Percentiles rank a stretch among this genome's conserved stretches.
phyloP scores from a whole-genome alignment of 2,329 filamentous ascomycete genomes.

The Sphaerulina vaccinii region DNA sequence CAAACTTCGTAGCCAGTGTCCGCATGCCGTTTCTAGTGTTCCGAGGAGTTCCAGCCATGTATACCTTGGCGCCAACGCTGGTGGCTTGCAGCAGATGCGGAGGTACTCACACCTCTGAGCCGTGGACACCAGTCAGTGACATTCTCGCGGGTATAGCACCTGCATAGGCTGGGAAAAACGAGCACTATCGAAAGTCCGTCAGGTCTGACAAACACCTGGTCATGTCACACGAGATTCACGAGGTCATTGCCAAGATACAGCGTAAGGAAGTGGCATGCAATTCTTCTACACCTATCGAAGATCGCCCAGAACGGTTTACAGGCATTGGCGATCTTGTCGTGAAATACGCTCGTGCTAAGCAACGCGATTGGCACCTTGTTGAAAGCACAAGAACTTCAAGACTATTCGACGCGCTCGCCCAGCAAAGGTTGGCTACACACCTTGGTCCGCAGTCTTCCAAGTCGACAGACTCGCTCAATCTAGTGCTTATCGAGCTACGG shows the following conservation, averaged over 20 bases:
- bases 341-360: neutral
- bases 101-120: neutral
- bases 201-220: neutral
- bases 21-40: neutral
- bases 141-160: neutral
- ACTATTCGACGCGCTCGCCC: neutral
- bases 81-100: conserved; percentile 12
- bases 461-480: no score
- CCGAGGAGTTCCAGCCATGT: conserved; percentile 3
- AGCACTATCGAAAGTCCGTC: neutral
- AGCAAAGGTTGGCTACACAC: neutral
- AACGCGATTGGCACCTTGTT: neutral
- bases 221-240: neutral
- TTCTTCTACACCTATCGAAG: neutral
- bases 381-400: neutral
- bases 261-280: neutral
- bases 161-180: neutral
- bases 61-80: conserved; percentile 8
- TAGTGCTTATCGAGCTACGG: neutral
- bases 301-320: no score
- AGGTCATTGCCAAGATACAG: no score
- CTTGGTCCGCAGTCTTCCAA: no score
- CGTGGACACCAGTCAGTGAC: neutral
- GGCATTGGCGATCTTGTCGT: neutral
- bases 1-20: neutral